phyloP scores from a whole-genome alignment of 805 yeast genomes.

The Saccharomycopsis fermentans region DNA sequence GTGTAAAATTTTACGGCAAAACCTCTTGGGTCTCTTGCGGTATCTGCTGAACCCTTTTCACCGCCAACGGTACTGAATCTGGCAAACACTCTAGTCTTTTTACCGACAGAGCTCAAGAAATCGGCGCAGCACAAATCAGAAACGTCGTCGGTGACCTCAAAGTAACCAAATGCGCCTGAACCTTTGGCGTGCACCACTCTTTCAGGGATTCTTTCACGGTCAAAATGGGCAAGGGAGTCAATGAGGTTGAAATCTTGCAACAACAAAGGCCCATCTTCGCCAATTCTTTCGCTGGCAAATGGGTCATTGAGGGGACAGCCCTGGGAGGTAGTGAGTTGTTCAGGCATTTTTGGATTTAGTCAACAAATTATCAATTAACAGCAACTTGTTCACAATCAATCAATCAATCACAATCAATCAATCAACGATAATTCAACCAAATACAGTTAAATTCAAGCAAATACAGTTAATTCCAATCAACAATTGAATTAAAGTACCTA shows the following conservation, averaged over 20 bases:
- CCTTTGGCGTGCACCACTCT: constrained; percentile 93
- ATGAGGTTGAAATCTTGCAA: constrained; percentile 74
- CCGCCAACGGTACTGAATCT: constrained; percentile 69
- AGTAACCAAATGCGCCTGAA: constrained; percentile 81
- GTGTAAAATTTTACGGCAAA: constrained; percentile 57
- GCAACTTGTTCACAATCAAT: too few relatives aligned
- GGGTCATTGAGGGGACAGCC: constrained; percentile 74
- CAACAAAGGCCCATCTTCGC: constrained; percentile 68
- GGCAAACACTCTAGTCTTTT: constrained; percentile 61
- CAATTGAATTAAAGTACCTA: too few relatives aligned
- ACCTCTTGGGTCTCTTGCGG: constrained; percentile 64
- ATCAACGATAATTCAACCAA: too few relatives aligned
- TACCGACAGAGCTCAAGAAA: constrained; percentile 66
- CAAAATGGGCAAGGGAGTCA: constrained; percentile 79
- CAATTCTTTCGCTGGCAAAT: constrained; percentile 65
- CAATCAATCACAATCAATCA: too few relatives aligned
- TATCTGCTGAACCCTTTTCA: constrained; percentile 55
- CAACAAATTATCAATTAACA: too few relatives aligned
- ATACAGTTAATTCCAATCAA: too few relatives aligned
- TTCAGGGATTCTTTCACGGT: constrained; percentile 85
- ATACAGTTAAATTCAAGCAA: too few relatives aligned
- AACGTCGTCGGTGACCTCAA: constrained; percentile 81
- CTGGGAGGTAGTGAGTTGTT: constrained; percentile 47
- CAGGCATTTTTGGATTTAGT: too few relatives aligned
- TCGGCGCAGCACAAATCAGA: constrained; percentile 60